phyloP scores from a whole-genome alignment of 2,329 filamentous ascomycete genomes.

The Beauveria brongniartii region DNA sequence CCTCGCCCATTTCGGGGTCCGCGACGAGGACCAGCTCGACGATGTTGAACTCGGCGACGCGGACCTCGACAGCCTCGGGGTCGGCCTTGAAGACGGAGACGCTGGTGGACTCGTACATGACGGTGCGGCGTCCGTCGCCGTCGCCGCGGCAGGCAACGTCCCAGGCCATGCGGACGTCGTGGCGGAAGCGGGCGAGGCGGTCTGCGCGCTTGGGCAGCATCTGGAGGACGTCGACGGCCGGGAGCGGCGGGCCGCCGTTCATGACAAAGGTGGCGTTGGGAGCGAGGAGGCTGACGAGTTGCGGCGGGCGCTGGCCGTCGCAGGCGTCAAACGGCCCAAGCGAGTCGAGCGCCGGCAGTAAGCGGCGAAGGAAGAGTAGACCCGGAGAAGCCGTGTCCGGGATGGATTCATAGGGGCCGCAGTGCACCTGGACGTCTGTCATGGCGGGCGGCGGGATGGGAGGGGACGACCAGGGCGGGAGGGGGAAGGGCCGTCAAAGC shows the following conservation, averaged over 20 bases:
- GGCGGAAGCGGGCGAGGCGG: slow-evolving; percentile 7
- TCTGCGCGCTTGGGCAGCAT: slow-evolving; percentile 10
- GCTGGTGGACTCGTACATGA: slow-evolving; percentile 12
- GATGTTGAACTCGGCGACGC: slow-evolving; percentile 10
- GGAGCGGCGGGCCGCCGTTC: slow-evolving; percentile 8
- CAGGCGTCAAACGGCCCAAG: slow-evolving; percentile 10
- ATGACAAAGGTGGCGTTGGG: slow-evolving; percentile 12
- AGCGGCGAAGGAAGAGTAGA: slow-evolving; percentile 12
- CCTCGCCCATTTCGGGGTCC: background rate
- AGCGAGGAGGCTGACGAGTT: slow-evolving; percentile 5
- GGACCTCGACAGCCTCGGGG: slow-evolving; percentile 8
- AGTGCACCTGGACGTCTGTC: slow-evolving; percentile 7
- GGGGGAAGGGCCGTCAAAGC: no score
- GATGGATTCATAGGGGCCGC: slow-evolving; percentile 5
- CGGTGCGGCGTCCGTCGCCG: slow-evolving; percentile 1
- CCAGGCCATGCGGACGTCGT: slow-evolving; percentile 10
- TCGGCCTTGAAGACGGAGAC: slow-evolving; percentile 6
- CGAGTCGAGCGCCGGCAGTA: slow-evolving; percentile 14
- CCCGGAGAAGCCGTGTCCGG: slow-evolving; percentile 11
- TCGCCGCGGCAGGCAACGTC: background rate
- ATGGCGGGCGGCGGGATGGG: background rate
- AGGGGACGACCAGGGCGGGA: no score
- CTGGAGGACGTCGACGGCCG: slow-evolving; percentile 7
- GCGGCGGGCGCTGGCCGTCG: background rate
- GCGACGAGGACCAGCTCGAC: slow-evolving; percentile 4